Percentiles rank a stretch among this genome's conserved stretches.
Conservation (phyloP, 192 early-diverging fungal genomes). For the Coemansia sp. region DNA sequence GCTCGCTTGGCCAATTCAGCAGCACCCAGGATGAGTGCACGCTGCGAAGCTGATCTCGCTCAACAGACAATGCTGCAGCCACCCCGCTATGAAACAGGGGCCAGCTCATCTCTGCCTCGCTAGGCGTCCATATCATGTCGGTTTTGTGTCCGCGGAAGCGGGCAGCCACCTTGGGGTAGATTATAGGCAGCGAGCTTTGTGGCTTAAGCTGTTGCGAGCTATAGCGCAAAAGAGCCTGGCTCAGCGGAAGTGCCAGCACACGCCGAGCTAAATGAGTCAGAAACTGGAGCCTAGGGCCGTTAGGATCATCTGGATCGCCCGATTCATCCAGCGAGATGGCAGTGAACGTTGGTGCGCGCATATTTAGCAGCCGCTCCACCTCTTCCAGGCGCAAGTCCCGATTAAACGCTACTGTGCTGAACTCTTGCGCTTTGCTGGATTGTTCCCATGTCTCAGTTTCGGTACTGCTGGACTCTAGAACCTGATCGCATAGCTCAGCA, state of each 20-base stretch:
- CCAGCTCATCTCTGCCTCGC: conserved; percentile 61
- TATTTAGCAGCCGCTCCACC: conserved; percentile 21
- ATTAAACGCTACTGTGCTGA: conserved; percentile 19
- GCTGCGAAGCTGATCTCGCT: conserved; percentile 48
- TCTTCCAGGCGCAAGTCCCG: conserved; percentile 44
- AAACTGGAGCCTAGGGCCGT: conserved; percentile 15
- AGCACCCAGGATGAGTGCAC: conserved; percentile 79
- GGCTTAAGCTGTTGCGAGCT: conserved; percentile 54
- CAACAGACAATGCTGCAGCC: conserved; percentile 69
- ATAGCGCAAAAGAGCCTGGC: conserved; percentile 68
- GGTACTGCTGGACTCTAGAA: conserved; percentile 5
- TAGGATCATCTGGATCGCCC: conserved; percentile 7
- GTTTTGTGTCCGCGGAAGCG: conserved; percentile 65
- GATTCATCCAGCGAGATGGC: neutral
- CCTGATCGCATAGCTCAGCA: conserved; percentile 19
- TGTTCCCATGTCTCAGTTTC: neutral
- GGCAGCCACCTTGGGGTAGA: conserved; percentile 56
- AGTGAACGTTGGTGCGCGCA: conserved; percentile 4
- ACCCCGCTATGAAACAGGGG: conserved; percentile 89
- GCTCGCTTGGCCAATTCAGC: conserved; percentile 59
- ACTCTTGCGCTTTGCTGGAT: conserved; percentile 17
- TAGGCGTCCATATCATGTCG: conserved; percentile 22
- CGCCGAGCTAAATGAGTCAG: conserved; percentile 38
- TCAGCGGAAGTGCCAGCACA: conserved; percentile 64
- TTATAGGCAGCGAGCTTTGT: conserved; percentile 61